phyloP scores from a whole-genome alignment of 139 green algal genomes.

The Picochlorum sp. region DNA sequence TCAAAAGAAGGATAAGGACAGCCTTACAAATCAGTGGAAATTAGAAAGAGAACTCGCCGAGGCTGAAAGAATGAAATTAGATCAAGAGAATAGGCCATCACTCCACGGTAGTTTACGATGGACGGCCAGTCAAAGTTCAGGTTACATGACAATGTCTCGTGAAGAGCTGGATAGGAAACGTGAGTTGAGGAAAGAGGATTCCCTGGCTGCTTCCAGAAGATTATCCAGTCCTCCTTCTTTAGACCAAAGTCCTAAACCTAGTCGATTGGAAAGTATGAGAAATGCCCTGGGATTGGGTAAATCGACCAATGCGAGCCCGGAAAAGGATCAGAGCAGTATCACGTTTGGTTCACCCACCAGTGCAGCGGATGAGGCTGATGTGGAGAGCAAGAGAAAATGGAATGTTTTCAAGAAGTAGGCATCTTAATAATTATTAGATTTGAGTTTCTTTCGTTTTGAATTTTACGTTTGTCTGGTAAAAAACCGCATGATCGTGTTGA shows the following conservation, averaged over 20 bases:
- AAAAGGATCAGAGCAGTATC: background rate
- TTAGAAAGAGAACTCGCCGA: constrained; percentile 14
- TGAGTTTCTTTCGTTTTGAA: background rate
- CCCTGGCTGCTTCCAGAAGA: background rate
- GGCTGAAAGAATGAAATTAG: constrained; percentile 1
- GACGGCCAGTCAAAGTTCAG: background rate
- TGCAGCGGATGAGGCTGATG: background rate
- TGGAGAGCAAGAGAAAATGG: constrained; percentile 4
- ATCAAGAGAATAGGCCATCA: background rate
- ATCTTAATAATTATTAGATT: background rate
- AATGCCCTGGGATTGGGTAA: constrained; percentile 1
- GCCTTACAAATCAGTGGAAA: constrained; percentile 6
- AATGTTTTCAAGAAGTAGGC: constrained; percentile 1
- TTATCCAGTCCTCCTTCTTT: background rate
- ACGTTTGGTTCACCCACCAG: background rate
- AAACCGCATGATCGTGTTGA: no score
- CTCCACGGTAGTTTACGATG: background rate
- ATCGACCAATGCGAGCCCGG: background rate
- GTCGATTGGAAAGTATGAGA: constrained; percentile 12
- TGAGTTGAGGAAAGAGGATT: background rate
- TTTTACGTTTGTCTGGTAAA: background rate
- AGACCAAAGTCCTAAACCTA: background rate
- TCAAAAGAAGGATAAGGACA: background rate
- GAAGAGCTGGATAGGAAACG: constrained; percentile 5
- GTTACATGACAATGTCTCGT: background rate